Conservation (phyloP, 129 eudicot genomes). For the Cynara cardunculus region DNA sequence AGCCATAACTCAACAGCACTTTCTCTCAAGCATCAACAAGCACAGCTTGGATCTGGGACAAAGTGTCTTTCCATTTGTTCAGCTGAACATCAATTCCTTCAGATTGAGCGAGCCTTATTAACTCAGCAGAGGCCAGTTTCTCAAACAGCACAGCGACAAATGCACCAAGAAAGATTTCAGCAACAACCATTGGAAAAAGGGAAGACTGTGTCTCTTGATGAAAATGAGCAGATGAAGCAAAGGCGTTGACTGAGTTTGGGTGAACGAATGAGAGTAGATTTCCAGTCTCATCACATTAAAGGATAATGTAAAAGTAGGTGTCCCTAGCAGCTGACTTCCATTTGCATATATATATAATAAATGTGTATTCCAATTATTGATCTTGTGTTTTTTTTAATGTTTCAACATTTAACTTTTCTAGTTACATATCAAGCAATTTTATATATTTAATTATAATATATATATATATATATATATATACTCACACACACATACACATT, state of each 20-base stretch:
- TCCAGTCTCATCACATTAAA: neutral
- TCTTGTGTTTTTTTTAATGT: neutral
- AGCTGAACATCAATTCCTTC: constrained; percentile 11
- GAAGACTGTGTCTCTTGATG: neutral
- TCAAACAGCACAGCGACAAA: neutral
- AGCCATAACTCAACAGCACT: constrained; percentile 31
- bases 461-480: no score
- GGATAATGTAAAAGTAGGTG: neutral
- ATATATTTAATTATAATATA: no score
- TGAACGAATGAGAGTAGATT: neutral
- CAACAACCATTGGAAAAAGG: neutral
- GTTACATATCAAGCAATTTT: neutral
- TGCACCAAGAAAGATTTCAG: neutral
- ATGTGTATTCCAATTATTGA: neutral
- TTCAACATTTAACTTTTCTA: neutral
- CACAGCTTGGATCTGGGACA: constrained; percentile 12
- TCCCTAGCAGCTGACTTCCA: neutral
- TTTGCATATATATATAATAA: neutral
- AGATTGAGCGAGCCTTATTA: constrained; percentile 12
- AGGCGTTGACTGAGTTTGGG: neutral
- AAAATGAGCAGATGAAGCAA: neutral
- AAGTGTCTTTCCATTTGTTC: constrained; percentile 2
- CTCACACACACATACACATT: no score
- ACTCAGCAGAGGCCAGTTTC: neutral
- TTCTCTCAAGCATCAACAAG: neutral